phyloP scores from a whole-genome alignment of 352 stramenopile species.

The Phytopythium cucurbitacearum region DNA sequence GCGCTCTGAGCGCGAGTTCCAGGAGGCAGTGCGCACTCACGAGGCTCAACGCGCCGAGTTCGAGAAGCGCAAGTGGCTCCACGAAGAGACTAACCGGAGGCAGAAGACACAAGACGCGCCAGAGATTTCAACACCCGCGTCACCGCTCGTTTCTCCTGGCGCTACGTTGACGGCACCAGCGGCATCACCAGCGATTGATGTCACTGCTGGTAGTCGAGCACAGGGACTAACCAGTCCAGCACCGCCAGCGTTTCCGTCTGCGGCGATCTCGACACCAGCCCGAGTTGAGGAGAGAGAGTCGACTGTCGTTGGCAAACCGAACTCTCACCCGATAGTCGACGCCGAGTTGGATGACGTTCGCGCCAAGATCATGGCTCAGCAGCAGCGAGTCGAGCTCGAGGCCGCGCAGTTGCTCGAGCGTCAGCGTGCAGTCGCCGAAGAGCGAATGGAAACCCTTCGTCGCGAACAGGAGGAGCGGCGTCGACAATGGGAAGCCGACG shows the following conservation, averaged over 20 bases:
- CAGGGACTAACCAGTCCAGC: not conserved
- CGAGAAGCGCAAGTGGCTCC: conserved; percentile 27
- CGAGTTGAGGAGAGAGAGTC: not conserved
- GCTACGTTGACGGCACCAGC: too few relatives aligned
- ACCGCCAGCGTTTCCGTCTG: not conserved
- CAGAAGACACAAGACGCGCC: conserved; percentile 1
- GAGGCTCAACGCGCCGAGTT: conserved; percentile 30
- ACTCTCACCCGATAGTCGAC: not conserved
- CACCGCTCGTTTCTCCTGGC: too few relatives aligned
- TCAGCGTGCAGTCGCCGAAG: conserved; percentile 46
- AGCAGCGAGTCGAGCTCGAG: conserved; percentile 34
- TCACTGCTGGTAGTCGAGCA: too few relatives aligned
- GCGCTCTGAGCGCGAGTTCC: conserved; percentile 36
- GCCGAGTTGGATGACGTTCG: conserved; percentile 34
- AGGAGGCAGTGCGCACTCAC: conserved; percentile 33
- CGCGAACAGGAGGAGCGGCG: conserved; percentile 65
- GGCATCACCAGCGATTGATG: too few relatives aligned
- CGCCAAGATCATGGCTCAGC: conserved; percentile 36
- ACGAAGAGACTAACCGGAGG: conserved; percentile 7
- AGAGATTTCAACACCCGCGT: conserved; percentile 1
- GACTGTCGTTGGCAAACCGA: not conserved
- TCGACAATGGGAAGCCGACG: conserved; percentile 65
- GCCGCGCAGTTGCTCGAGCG: conserved; percentile 35
- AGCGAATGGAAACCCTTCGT: conserved; percentile 44
- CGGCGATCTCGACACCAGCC: not conserved